phyloP scores from a whole-genome alignment of 2,329 filamentous ascomycete species.

The Fusarium subtropicale region DNA sequence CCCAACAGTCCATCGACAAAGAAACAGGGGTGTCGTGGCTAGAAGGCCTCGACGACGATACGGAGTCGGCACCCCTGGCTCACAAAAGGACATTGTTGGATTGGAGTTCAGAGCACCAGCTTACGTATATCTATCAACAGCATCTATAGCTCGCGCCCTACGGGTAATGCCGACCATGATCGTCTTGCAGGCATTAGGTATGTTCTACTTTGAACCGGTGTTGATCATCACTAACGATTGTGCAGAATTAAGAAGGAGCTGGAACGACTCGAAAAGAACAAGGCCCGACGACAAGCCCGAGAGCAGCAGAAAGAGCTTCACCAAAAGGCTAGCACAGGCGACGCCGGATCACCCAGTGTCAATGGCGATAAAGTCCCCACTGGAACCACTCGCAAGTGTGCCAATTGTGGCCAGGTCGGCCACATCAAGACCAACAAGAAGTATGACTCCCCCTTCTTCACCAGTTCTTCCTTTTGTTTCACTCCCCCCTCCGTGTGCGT shows the following conservation, averaged over 20 bases:
- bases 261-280: slow-evolving; percentile 88
- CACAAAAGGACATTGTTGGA: slow-evolving; percentile 49
- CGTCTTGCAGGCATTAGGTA: slow-evolving; percentile 60
- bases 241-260: slow-evolving; percentile 70
- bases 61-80: slow-evolving; percentile 49
- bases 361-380: slow-evolving; percentile 64
- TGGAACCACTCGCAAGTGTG: slow-evolving; percentile 90
- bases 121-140: slow-evolving; percentile 58
- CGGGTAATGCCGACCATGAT: slow-evolving; percentile 63
- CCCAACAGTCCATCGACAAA: slow-evolving; percentile 1
- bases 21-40: slow-evolving; percentile 4
- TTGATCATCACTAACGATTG: slow-evolving; percentile 29
- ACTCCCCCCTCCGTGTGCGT: slow-evolving; percentile 43
- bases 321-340: slow-evolving; percentile 58
- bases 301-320: slow-evolving; percentile 85
- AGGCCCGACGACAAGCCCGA: slow-evolving; percentile 87
- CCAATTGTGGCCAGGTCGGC: slow-evolving; percentile 95
- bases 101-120: slow-evolving; percentile 51
- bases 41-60: slow-evolving; percentile 31
- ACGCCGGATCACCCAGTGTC: slow-evolving; percentile 63
- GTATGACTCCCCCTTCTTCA: slow-evolving; percentile 62
- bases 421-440: slow-evolving; percentile 99
- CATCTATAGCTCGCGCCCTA: slow-evolving; percentile 62
- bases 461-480: slow-evolving; percentile 30
- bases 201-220: slow-evolving; percentile 8